These are phyloP conservation scores for Neurospora sp. DNA, from an alignment of 495 filamentous ascomycete genomes.

Conservation along the genomic window DNA sequence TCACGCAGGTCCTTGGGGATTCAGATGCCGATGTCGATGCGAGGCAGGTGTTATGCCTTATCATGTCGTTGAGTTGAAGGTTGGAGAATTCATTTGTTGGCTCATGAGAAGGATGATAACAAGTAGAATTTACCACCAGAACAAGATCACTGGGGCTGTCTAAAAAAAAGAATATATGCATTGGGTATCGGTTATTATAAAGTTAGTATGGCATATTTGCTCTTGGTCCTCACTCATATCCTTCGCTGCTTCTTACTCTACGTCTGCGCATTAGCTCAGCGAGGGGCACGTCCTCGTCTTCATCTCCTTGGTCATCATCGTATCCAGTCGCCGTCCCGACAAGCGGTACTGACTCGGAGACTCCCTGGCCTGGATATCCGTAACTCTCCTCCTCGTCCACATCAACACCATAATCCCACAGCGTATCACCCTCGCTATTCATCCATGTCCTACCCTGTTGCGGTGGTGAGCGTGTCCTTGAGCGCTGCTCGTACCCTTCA, in stretches of 20 bases:
- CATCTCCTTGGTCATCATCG: constrained; percentile 3
- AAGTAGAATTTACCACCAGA: not conserved
- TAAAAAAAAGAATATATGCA: not conserved
- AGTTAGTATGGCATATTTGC: not conserved
- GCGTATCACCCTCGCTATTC: constrained; percentile 73
- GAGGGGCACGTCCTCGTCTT: constrained; percentile 70
- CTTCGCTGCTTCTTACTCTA: constrained; percentile 24
- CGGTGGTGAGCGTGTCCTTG: constrained; percentile 24
- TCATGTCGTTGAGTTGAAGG: too few relatives aligned
- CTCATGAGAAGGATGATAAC: not conserved
- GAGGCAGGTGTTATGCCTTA: too few relatives aligned
- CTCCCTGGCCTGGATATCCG: constrained; percentile 8
- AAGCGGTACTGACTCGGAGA: not conserved
- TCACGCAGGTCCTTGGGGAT: not conserved
- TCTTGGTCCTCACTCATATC: constrained; percentile 6
- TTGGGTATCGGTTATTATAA: not conserved
- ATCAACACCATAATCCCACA: constrained; percentile 87
- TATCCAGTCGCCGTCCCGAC: not conserved
- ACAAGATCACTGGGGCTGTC: not conserved
- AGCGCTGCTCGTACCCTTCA: constrained; percentile 22
- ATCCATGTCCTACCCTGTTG: constrained; percentile 47
- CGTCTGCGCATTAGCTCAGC: constrained; percentile 50
- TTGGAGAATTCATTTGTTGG: too few relatives aligned
- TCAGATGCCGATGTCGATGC: too few relatives aligned
- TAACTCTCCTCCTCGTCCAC: constrained; percentile 70